Evolutionary conservation across 768 basidiomycete genomes (phyloP).

Genomic region (Macrolepiota dolichaula): DNA sequence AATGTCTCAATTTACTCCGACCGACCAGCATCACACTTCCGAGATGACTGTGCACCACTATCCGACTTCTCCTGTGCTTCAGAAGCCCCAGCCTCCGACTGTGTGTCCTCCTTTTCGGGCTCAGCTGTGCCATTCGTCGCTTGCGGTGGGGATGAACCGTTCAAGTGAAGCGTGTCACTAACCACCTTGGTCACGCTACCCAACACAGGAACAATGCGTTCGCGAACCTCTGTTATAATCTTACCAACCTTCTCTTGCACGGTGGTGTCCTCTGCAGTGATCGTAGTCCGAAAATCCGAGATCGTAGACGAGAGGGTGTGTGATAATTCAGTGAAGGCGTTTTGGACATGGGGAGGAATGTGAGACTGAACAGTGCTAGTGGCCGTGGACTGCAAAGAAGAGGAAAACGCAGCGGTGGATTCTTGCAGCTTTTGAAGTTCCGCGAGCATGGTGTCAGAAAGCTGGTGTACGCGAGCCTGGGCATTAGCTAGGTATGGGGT

Average conservation of each 20-base stretch:
- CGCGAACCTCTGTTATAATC: constrained; percentile 54
- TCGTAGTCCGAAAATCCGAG: constrained; percentile 49
- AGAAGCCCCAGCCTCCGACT: not conserved
- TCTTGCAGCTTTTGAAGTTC: constrained; percentile 67
- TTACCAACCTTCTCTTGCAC: constrained; percentile 60
- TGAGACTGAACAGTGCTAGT: constrained; percentile 31
- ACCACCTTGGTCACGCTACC: constrained; percentile 45
- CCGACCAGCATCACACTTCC: not conserved
- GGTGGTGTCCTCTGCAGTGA: constrained; percentile 51
- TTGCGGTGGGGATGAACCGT: constrained; percentile 12
- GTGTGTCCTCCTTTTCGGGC: not conserved
- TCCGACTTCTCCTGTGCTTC: not conserved
- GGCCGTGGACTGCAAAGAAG: constrained; percentile 35
- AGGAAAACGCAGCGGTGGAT: constrained; percentile 48
- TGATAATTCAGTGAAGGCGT: constrained; percentile 52
- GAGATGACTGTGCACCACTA: not conserved
- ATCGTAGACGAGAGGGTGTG: constrained; percentile 42
- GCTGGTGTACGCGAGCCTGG: constrained; percentile 51
- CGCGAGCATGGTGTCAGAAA: constrained; percentile 62
- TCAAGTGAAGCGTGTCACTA: constrained; percentile 27
- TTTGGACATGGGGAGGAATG: constrained; percentile 58
- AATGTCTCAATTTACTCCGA: not conserved
- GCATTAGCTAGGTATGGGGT: constrained; percentile 53
- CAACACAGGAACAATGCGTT: constrained; percentile 59
- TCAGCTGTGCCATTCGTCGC: constrained; percentile 8